These are phyloP conservation scores for Suhomyces chickasaworum DNA, from an alignment of 1,139 yeast genomes.

Conservation along the genomic window DNA sequence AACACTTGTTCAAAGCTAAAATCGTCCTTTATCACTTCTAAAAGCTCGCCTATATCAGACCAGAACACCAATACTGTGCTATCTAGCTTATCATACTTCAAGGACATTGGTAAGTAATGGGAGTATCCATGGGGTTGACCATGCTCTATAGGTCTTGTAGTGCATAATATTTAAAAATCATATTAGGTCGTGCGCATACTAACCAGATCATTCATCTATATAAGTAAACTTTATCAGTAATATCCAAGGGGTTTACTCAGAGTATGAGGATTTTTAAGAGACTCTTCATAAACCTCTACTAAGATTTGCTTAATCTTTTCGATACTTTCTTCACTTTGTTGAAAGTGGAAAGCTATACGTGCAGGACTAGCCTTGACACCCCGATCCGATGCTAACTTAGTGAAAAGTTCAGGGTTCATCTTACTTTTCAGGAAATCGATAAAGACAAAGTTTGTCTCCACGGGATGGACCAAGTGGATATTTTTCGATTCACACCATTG, in stretches of 20 bases:
- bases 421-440: constrained; percentile 62
- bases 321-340: constrained; percentile 36
- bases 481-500: constrained; percentile 56
- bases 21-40: constrained; percentile 31
- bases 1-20: constrained; percentile 36
- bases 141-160: no score
- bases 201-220: neutral
- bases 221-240: neutral
- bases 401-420: constrained; percentile 60
- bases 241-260: constrained; percentile 12
- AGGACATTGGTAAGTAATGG: neutral
- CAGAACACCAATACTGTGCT: constrained; percentile 19
- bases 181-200: constrained; percentile 6
- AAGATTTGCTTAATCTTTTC: constrained; percentile 33
- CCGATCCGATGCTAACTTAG: constrained; percentile 58
- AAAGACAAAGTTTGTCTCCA: constrained; percentile 85
- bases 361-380: constrained; percentile 31
- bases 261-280: constrained; percentile 30
- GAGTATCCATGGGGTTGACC: no score
- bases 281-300: constrained; percentile 32
- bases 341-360: constrained; percentile 45
- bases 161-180: no score
- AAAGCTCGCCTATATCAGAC: constrained; percentile 20
- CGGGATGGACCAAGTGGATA: constrained; percentile 69
- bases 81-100: neutral